Base-by-base conservation (phyloP, 805 yeast species). In the Wickerhamomyces chaumierensis region DNA sequence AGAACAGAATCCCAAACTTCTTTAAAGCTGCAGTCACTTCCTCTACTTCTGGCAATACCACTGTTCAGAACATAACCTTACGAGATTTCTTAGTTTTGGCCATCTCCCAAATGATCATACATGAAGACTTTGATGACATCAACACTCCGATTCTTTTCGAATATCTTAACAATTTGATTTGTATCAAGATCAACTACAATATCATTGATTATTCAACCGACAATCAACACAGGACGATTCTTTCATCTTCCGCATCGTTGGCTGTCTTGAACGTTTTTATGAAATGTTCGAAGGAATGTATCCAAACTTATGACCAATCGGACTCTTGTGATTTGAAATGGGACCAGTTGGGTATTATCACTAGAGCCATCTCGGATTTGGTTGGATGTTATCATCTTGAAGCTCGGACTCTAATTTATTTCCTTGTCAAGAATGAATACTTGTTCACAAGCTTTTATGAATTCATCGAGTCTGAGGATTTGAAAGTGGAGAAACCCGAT, bases 71-170 rank as follows among this genome's bases (percentile, higher is more conserved):
- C 17, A 48, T 66, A 9, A 75, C 85, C 1, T 70, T 75, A 39
- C 58, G 90, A 43, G 94, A 82, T 55, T 79, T 78, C 40, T 39
- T 77, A 7, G 63, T 80, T 0, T 61, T 68, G 5, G 82, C 78
- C 36, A 52, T 75, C 5, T 68, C 76, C 35, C 59, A 60, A 18
- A 48, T 71, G 28, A 47, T 76, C 5, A 45, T 53, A 16, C 39
- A 56, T 20, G 65, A 66, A 43, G 51, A 60, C 27, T 50, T 52
- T 36, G 61, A 60, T 37, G 42, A 42, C 14, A 45, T 60, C 4
- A 49, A 68, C 13, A 57, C 73, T 4, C 69, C 76, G 1, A 68
- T 76, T 12, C 56, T 75, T 29, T 68, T 73, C 36, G 82, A 81
- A 49, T 63, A 73, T 37, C 53, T 81, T 8, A 80, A 78, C 56